Base-by-base conservation (phyloP, 139 green algal species). In the Klebsormidium nitens region DNA sequence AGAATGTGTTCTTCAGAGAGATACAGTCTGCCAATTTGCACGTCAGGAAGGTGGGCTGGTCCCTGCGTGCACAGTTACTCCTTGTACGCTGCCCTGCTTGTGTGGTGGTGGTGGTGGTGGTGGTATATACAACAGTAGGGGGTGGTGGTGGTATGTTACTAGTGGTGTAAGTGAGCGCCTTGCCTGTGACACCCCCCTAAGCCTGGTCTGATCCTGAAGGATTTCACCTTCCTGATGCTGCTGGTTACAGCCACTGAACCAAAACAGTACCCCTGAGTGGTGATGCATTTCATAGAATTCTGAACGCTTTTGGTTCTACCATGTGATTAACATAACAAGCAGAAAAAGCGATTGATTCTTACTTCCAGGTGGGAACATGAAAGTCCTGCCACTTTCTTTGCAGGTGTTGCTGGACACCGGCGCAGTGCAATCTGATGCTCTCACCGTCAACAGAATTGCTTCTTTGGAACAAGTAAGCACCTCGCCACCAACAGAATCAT, bases 391-490 rank as follows among this genome's bases (percentile, higher is more conserved):
- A 8, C 42, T 14, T 50, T 14, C 42, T 50, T 5, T 61, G 40
- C 5, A 70, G 32, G 40, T 32, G 3, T 8, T 74, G 3, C 66
- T 90, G 14, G 86, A 90, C 76, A 74, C 57, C 17, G 86, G 86
- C 8, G 65, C 82, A 2, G 75, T 80, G 55, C 86, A 91, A 78
- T 47, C 52, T 3, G 81, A 91, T 76, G 85, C 86, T 0, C 85
- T 91, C 57, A 84, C 85, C 3, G 82, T 88, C 1, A 82, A 90
- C 80, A 36, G 48, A 26, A 36, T 46, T 40, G 65, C 32, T 0
- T 87, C 83, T 1, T 63, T 89, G 36, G 57, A 85, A 11, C 36
- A 39, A 23, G 52, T 61, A 34, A 36, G 52, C 29, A 17, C 29
- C 44, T 52, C 17, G 44, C 19, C 17, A 19, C 19, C 19, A 19